These are phyloP conservation scores for Rugonectria rugulosa DNA, from an alignment of 2,329 filamentous ascomycete species.

Conservation along the genomic window DNA sequence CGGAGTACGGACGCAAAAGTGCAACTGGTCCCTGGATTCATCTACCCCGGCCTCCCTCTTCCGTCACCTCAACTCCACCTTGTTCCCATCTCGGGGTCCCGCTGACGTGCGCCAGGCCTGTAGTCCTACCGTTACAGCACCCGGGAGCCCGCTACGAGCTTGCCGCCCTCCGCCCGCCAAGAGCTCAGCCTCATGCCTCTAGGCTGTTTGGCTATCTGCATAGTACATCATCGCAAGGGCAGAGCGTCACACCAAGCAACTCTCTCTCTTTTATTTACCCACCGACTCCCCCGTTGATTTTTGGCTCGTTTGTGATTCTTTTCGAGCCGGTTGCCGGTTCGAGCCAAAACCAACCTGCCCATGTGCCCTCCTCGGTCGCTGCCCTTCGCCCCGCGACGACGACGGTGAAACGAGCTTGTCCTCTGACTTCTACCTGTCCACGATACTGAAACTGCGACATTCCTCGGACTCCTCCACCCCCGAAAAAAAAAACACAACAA, in stretches of 20 bases:
- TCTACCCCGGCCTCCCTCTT: background rate
- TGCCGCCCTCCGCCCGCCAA: slow-evolving; percentile 19
- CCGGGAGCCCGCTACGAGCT: slow-evolving; percentile 4
- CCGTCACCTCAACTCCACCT: background rate
- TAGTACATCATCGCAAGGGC: slow-evolving; percentile 20
- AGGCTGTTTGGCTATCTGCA: slow-evolving; percentile 7
- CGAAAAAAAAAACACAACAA: no score
- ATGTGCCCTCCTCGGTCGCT: slow-evolving; percentile 37
- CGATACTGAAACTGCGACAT: background rate
- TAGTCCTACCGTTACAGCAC: background rate
- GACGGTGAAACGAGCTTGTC: slow-evolving; percentile 30
- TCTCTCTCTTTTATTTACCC: no score
- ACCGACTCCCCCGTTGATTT: no score
- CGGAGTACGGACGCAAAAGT: no score
- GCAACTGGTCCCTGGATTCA: background rate
- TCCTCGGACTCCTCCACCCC: background rate
- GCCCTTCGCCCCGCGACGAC: slow-evolving; percentile 40
- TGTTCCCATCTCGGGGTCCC: slow-evolving; percentile 2
- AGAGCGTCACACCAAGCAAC: slow-evolving; percentile 20
- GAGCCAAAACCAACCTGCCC: slow-evolving; percentile 30
- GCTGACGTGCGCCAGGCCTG: background rate
- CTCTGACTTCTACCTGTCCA: slow-evolving; percentile 13
- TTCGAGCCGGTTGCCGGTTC: slow-evolving; percentile 29
- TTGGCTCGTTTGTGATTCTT: slow-evolving; percentile 11
- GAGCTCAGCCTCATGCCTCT: slow-evolving; percentile 38